A percentile compares a stretch with the other conserved stretches of the same genome.
Conservation (phyloP, 805 yeast genomes). For the Yamadazyma scolyti region DNA sequence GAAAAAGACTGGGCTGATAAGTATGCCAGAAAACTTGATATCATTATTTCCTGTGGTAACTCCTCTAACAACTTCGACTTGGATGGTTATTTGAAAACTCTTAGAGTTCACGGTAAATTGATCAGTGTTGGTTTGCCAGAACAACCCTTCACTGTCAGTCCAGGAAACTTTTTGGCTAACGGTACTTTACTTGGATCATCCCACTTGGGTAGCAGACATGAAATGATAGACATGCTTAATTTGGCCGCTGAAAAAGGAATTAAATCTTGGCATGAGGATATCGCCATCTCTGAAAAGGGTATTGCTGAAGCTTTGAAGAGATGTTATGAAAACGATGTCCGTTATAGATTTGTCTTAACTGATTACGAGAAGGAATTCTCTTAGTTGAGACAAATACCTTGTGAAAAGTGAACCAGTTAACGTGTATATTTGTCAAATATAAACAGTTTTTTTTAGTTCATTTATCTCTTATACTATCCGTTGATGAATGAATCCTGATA, state of each 20-base stretch:
- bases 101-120: constrained; percentile 23
- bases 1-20: constrained; percentile 36
- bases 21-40: constrained; percentile 39
- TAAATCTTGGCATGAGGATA: constrained; percentile 32
- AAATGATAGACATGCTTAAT: constrained; percentile 33
- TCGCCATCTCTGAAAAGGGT: constrained; percentile 32
- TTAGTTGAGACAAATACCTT: too few species aligned
- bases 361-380: constrained; percentile 40
- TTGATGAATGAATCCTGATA: too few species aligned
- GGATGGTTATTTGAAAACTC: constrained; percentile 40
- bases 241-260: constrained; percentile 35
- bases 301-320: constrained; percentile 31
- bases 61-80: constrained; percentile 50
- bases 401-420: too few species aligned
- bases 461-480: too few species aligned
- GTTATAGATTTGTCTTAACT: constrained; percentile 56
- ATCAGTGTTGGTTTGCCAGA: constrained; percentile 26
- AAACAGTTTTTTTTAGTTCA: too few species aligned
- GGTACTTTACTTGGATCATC: constrained; percentile 29
- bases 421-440: too few species aligned
- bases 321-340: constrained; percentile 30
- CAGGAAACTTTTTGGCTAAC: constrained; percentile 23
- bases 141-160: constrained; percentile 17
- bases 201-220: constrained; percentile 31
- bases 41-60: constrained; percentile 52